These are phyloP conservation scores for Verticillium nubilum DNA, from an alignment of 2,329 filamentous ascomycete genomes.

Conservation along the genomic window DNA sequence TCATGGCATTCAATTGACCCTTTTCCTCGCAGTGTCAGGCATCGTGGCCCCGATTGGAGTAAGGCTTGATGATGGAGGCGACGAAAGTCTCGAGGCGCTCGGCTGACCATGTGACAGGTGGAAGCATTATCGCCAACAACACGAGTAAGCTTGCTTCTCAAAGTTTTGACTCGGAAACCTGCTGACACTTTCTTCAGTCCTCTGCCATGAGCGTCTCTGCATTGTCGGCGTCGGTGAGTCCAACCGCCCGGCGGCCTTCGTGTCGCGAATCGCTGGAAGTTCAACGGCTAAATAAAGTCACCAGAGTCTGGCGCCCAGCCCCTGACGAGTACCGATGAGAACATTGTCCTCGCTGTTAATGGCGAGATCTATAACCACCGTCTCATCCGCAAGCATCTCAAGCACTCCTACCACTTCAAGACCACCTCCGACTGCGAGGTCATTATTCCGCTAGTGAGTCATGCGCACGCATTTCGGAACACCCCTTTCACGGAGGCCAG, in stretches of 20 bases:
- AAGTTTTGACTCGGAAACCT: background rate
- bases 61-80: constrained; percentile 39
- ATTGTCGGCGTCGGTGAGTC: constrained; percentile 91
- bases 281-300: background rate
- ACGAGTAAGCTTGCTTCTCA: constrained; percentile 62
- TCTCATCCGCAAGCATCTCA: constrained; percentile 81
- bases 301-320: constrained; percentile 93
- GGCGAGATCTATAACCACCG: constrained; percentile 99
- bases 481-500: background rate
- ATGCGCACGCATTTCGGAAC: background rate
- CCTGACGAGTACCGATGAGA: constrained; percentile 84
- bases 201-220: constrained; percentile 94
- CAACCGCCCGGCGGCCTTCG: background rate
- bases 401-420: constrained; percentile 90
- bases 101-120: constrained; percentile 49
- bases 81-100: background rate
- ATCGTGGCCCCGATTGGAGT: constrained; percentile 99
- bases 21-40: constrained; percentile 64
- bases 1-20: constrained; percentile 30
- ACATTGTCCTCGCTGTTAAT: constrained; percentile 91
- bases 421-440: constrained; percentile 98
- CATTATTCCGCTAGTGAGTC: constrained; percentile 86
- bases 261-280: background rate
- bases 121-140: constrained; percentile 82
- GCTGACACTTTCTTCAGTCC: constrained; percentile 51